Conservation (phyloP, 1,284 basidiomycete species). For the Boletus semigastroideus region DNA sequence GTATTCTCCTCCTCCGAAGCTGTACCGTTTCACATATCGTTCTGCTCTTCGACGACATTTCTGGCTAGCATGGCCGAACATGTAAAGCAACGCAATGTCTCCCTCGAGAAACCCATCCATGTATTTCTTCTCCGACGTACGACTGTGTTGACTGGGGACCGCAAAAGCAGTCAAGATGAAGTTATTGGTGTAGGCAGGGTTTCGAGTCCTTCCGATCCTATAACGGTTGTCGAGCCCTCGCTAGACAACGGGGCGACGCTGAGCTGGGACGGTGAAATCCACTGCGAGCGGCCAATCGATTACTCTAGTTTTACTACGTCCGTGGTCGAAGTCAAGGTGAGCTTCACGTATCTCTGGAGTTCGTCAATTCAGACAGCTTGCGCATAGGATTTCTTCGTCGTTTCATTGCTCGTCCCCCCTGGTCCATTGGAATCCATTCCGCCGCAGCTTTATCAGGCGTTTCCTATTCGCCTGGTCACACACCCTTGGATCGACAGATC, state of each 20-base stretch:
- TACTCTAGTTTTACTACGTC: slow-evolving; percentile 42
- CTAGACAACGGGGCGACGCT: slow-evolving; percentile 8
- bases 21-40: slow-evolving; percentile 63
- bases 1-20: slow-evolving; percentile 51
- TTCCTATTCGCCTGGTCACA: slow-evolving; percentile 52
- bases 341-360: slow-evolving; percentile 6
- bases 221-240: slow-evolving; percentile 12
- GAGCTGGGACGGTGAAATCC: slow-evolving; percentile 47
- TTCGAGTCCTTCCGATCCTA: slow-evolving; percentile 15
- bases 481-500: slow-evolving; percentile 44
- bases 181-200: slow-evolving; percentile 31
- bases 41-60: slow-evolving; percentile 46
- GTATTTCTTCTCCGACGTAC: slow-evolving; percentile 34
- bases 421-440: slow-evolving; percentile 30
- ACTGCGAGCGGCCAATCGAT: slow-evolving; percentile 31
- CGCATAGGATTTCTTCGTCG: slow-evolving; percentile 53
- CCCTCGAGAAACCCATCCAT: slow-evolving; percentile 27
- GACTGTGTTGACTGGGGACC: slow-evolving; percentile 16
- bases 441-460: slow-evolving; percentile 38
- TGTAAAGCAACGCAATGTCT: slow-evolving; percentile 19
- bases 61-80: slow-evolving; percentile 41
- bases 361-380: slow-evolving; percentile 5
- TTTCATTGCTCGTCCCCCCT: slow-evolving; percentile 37
- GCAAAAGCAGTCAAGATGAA: slow-evolving; percentile 19
- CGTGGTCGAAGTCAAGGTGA: slow-evolving; percentile 32